Evolutionary conservation across 2,329 filamentous ascomycete species (phyloP), one percentile per base, ranked within the genome.

Genomic region (Cladophialophora immunda): DNA sequence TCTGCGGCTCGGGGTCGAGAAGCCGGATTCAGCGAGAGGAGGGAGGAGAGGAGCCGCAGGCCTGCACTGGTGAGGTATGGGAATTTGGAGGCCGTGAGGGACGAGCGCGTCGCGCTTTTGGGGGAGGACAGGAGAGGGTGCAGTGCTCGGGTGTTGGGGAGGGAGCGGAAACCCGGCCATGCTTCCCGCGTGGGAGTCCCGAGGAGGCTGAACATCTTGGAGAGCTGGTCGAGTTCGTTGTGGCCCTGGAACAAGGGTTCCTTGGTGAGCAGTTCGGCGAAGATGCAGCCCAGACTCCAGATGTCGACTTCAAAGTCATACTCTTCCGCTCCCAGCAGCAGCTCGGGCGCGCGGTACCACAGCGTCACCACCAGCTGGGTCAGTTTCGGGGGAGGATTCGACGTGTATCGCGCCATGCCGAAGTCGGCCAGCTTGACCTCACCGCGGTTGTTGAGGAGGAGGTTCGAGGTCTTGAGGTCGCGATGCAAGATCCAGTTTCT

Each of bases 351-450:
- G 64, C 95, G 92, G 78, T 99, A 99, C 95, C 95, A 99, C 6
- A 99, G 86, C 6, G 95, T 99, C 19, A 98, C 94, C 69, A 99
- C 95, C 55, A 98, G 87, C 76, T 94, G 91, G 2, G 95, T 98
- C 67, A 98, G 85, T 69, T 91, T 90, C 1, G 84, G 83, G 0
- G 89, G 84, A 3, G 94, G 93, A 72, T 92, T 89, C 58, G 91
- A 91, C 64, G 92, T 91, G 80, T 95, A 95, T 30, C 95, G 88
- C 3, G 95, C 94, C 93, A 99, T 97, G 78, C 95, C 95, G 76
- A 99, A 99, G 80, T 99, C 95, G 67, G 95, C 95, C 70, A 99
- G 90, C 80, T 97, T 97, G 79, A 99, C 90, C 77, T 92, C 90
- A 54, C 95, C 95, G 54, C 93, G 92, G 82, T 98, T 98, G 82